Base-by-base conservation (phyloP, 768 basidiomycete species). In the Mrakia hoshinonis region DNA sequence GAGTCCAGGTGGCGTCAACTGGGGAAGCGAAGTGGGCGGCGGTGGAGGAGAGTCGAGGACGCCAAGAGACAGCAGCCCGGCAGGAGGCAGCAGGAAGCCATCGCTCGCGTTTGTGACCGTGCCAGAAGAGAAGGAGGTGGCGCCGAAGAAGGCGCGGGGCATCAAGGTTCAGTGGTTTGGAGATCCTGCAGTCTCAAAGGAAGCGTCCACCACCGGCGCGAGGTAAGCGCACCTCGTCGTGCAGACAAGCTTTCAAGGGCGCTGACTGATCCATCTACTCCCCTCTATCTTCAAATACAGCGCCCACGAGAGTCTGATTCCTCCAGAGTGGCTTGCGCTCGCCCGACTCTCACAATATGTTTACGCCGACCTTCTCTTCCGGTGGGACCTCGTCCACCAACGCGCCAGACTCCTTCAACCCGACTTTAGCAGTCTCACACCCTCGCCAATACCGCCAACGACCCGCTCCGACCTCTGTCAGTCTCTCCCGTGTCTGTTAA, bases 311-410 rank as follows among this genome's bases (percentile, higher is more conserved):
- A 52, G 73, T 29, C 81, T 85, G 55, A 77, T 82, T 39, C 74
- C 36, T 43, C 61, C 69, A 13, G 58, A 39, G n/a, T 60, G 55
- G 67, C 58, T 48, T 20, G 68, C 38, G n/a, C 54, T 52, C 51
- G 76, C 84, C 65, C 81, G 74, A 9, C 73, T 73, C 58, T 89
- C 92, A 77, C 81, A 92, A 26, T 79, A 86, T 52, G 82, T 83
- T 1, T 93, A 92, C 76, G 88, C 89, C 7, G 89, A 92, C 69
- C 80, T 88, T 73, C 81, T 93, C 29, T 85, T 86, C 74, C 81
- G 86, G 54, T 93, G 91, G 92, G 81, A 85, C 73, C 77, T 91
- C 66, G 81, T 84, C 74, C 82, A 85, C 49, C 89, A 90, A 77
- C 85, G 91, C 3, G 79, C 87, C 22, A 89, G 91, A 74, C 82